These are phyloP conservation scores for Alliaria petiolata DNA, from an alignment of 345 rosid species.

Conservation along the genomic window DNA sequence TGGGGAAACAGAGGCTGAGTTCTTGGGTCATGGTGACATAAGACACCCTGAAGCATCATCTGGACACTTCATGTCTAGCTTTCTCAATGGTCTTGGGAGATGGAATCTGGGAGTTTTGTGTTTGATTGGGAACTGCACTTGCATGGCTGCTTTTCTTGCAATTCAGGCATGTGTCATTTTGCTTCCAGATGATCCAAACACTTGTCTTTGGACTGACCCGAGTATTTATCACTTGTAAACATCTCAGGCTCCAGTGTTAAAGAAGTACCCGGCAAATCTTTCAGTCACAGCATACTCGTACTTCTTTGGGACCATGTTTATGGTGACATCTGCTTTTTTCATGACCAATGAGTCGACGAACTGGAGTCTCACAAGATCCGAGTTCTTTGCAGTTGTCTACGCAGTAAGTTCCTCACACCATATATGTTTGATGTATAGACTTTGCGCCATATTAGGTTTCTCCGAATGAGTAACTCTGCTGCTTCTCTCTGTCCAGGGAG, in stretches of 20 bases:
- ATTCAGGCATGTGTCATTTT: constrained; percentile 60
- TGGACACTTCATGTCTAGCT: constrained; percentile 57
- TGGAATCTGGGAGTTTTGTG: constrained; percentile 96
- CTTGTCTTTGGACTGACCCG: neutral
- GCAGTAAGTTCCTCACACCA: constrained; percentile 56
- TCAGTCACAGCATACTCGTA: constrained; percentile 87
- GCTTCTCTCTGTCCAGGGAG: constrained; percentile 44
- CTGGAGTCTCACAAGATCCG: constrained; percentile 81
- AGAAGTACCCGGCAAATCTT: constrained; percentile 76
- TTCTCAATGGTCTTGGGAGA: constrained; percentile 58
- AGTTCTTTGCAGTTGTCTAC: constrained; percentile 72
- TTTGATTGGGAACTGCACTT: constrained; percentile 89
- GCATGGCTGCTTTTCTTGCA: constrained; percentile 96
- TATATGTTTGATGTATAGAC: neutral
- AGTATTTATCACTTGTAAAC: neutral
- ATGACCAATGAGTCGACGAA: constrained; percentile 60
- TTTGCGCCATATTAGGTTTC: neutral
- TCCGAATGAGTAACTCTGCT: neutral
- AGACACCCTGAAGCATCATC: constrained; percentile 64
- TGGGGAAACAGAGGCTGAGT: constrained; percentile 52
- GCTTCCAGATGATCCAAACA: neutral
- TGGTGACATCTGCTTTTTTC: constrained; percentile 65
- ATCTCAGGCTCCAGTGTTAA: constrained; percentile 73
- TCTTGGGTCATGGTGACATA: constrained; percentile 42
- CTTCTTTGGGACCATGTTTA: constrained; percentile 71